These are phyloP conservation scores for Globisporangium megalacanthum DNA, from an alignment of 352 stramenopile species.

Conservation along the genomic window DNA sequence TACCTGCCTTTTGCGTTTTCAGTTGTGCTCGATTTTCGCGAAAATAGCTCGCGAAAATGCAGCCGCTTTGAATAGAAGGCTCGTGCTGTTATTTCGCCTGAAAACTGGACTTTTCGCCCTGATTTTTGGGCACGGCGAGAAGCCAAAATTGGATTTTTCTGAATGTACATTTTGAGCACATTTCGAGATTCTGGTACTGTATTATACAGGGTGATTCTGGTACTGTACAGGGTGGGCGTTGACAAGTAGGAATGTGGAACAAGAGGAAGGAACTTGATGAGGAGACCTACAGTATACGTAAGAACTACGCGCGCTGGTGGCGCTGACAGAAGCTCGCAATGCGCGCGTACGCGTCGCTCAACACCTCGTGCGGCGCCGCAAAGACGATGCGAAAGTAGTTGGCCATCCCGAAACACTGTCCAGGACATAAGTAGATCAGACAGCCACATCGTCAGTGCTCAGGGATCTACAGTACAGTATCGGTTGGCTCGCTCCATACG, in stretches of 20 bases:
- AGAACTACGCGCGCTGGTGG: constrained; percentile 18
- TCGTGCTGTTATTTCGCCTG: background rate
- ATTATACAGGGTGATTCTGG: too few species aligned
- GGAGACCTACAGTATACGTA: background rate
- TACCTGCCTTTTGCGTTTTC: background rate
- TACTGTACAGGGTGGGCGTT: too few species aligned
- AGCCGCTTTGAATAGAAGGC: background rate
- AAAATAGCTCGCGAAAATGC: background rate
- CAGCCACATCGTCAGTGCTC: too few species aligned
- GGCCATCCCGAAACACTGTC: constrained; percentile 48
- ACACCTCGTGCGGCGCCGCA: constrained; percentile 54
- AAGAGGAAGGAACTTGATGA: background rate
- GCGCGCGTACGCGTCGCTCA: constrained; percentile 57
- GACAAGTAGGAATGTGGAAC: background rate
- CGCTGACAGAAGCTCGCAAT: constrained; percentile 55
- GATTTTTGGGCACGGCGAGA: too few species aligned
- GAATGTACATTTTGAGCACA: background rate
- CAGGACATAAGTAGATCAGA: background rate
- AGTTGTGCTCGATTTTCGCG: background rate
- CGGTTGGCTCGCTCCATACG: background rate
- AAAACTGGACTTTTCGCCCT: too few species aligned
- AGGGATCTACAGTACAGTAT: background rate
- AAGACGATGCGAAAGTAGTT: constrained; percentile 80
- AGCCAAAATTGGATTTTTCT: too few species aligned
- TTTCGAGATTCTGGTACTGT: background rate